A percentile compares a stretch with the other conserved stretches of the same genome.
Conservation (phyloP, 2,329 filamentous ascomycete genomes). For the Graphilbum sp. region DNA sequence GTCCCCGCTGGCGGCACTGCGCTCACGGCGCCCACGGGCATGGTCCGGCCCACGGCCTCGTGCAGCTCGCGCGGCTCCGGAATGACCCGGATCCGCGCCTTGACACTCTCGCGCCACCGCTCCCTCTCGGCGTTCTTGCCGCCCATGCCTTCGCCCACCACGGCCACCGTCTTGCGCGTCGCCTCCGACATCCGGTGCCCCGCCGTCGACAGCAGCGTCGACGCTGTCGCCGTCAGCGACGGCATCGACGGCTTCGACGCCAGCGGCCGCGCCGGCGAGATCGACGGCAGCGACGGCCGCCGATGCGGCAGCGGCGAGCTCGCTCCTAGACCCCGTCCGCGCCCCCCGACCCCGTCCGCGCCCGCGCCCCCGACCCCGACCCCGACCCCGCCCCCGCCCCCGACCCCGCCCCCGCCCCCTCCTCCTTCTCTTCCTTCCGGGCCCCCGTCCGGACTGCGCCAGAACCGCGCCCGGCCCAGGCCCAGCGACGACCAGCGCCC, state of each 20-base stretch:
- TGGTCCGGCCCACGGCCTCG: neutral
- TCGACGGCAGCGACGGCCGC: neutral
- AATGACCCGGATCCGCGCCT: conserved; percentile 20
- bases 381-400: neutral
- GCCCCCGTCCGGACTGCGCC: neutral
- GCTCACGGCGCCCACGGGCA: neutral
- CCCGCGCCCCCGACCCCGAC: neutral
- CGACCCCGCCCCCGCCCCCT: too few species aligned
- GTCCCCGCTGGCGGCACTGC: neutral
- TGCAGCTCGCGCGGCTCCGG: conserved; percentile 11
- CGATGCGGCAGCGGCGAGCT: neutral
- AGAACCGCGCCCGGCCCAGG: neutral
- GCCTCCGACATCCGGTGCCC: conserved; percentile 5
- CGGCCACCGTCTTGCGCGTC: conserved; percentile 5
- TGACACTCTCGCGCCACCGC: conserved; percentile 18
- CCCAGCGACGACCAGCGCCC: neutral
- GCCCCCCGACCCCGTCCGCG: neutral
- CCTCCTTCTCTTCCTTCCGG: too few species aligned
- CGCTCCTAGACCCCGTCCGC: neutral
- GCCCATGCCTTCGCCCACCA: neutral
- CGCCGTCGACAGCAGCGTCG: conserved; percentile 2
- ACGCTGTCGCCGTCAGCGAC: conserved; percentile 1
- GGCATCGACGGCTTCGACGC: neutral
- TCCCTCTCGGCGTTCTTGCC: conserved; percentile 11
- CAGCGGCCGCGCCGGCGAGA: neutral